A percentile compares a stretch with the other conserved stretches of the same genome.
Evolutionary conservation across 768 basidiomycete genomes (phyloP).

Genomic region (Lactarius sanguifluus): DNA sequence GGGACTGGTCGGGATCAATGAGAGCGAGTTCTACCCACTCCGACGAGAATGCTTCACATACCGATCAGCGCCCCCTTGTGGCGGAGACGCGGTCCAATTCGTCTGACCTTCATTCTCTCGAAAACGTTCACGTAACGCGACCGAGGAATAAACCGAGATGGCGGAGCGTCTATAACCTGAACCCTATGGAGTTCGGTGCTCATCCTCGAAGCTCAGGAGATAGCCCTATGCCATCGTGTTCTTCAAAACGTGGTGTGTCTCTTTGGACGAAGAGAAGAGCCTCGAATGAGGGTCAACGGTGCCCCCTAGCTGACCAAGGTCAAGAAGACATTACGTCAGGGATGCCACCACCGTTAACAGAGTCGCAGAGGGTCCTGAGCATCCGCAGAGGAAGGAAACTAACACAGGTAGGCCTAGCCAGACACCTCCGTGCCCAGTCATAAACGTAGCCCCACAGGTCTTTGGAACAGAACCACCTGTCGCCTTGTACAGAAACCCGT

Average conservation of each 20-base stretch:
- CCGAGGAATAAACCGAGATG: slow-evolving; percentile 15
- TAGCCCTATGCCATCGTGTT: neutral
- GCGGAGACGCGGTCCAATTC: slow-evolving; percentile 23
- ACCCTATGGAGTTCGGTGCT: neutral
- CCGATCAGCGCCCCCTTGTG: neutral
- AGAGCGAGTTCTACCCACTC: neutral
- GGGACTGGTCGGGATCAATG: slow-evolving; percentile 7
- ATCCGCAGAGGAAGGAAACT: slow-evolving; percentile 53
- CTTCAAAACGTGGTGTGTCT: slow-evolving; percentile 37
- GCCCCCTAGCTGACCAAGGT: neutral
- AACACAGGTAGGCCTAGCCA: slow-evolving; percentile 42
- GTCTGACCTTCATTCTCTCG: slow-evolving; percentile 2
- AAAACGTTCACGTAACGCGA: slow-evolving; percentile 1
- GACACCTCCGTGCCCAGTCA: neutral
- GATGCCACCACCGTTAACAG: slow-evolving; percentile 28
- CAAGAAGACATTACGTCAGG: slow-evolving; percentile 12
- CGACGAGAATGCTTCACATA: neutral
- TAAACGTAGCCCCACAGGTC: slow-evolving; percentile 37
- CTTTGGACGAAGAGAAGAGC: slow-evolving; percentile 31
- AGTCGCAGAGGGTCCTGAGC: slow-evolving; percentile 41
- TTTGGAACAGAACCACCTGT: slow-evolving; percentile 52
- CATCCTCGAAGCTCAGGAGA: slow-evolving; percentile 2
- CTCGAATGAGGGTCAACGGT: slow-evolving; percentile 10
- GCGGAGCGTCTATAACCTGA: slow-evolving; percentile 12
- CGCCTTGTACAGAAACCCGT: slow-evolving; percentile 42